Evolutionary conservation across 805 yeast genomes (phyloP).

Genomic region (Vanderwaltozyma tropicalis): DNA sequence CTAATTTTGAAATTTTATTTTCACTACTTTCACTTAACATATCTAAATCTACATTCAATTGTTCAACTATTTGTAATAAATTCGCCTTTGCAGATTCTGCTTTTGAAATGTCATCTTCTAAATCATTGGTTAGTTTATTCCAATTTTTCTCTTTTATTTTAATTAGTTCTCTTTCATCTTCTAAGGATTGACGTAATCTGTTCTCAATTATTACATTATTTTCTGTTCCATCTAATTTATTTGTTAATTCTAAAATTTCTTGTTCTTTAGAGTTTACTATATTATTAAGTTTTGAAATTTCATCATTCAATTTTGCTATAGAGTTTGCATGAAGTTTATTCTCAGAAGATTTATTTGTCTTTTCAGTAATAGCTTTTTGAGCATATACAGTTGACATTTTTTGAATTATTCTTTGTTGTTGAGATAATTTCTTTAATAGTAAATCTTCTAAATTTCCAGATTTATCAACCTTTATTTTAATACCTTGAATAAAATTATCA

Average conservation of each 20-base stretch:
- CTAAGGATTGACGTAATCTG: conserved; percentile 7
- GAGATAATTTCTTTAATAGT: conserved; percentile 14
- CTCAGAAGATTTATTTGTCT: not conserved
- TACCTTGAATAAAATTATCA: conserved; percentile 19
- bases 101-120: conserved; percentile 10
- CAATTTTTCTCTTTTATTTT: conserved; percentile 18
- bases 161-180: conserved; percentile 9
- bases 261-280: conserved; percentile 4
- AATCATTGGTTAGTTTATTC: conserved; percentile 13
- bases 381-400: not conserved
- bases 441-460: conserved; percentile 12
- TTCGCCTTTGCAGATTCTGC: not conserved
- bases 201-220: conserved; percentile 5
- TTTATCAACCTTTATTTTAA: conserved; percentile 14
- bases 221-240: conserved; percentile 4
- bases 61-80: conserved; percentile 4
- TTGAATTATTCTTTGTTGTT: conserved; percentile 10
- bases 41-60: conserved; percentile 14
- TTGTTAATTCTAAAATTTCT: conserved; percentile 5
- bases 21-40: conserved; percentile 17
- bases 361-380: not conserved
- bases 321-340: too few relatives aligned
- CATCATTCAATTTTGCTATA: too few relatives aligned
- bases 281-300: too few relatives aligned
- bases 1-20: conserved; percentile 20